Evolutionary conservation across 116 monocot species (phyloP).

Genomic region (Papilionanthe hybrid): DNA sequence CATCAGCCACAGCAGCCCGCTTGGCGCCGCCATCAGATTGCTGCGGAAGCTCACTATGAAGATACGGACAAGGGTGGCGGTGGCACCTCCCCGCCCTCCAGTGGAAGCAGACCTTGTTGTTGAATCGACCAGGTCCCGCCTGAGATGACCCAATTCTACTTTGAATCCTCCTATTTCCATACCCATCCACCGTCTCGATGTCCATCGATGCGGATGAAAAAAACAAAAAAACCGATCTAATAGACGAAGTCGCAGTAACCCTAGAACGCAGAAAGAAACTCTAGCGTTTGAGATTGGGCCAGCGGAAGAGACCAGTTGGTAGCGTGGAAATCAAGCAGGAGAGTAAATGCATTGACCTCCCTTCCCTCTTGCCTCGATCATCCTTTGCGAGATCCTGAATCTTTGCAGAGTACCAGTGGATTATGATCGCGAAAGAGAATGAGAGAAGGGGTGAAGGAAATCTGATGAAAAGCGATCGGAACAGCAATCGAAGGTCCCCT

Average conservation of each 20-base stretch:
- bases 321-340: not conserved
- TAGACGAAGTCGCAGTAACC: not conserved
- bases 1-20: slow-evolving; percentile 8
- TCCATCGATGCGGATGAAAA: slow-evolving; percentile 37
- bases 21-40: slow-evolving; percentile 11
- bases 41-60: slow-evolving; percentile 55
- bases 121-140: slow-evolving; percentile 7
- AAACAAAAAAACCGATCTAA: not conserved
- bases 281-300: not conserved
- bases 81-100: slow-evolving; percentile 81
- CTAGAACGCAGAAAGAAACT: slow-evolving; percentile 1
- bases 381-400: not conserved
- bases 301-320: not conserved
- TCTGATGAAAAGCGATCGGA: not conserved
- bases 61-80: slow-evolving; percentile 69
- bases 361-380: not conserved
- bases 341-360: not conserved
- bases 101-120: slow-evolving; percentile 61
- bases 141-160: slow-evolving; percentile 22
- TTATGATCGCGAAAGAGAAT: not conserved
- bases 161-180: slow-evolving; percentile 48
- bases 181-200: slow-evolving; percentile 38
- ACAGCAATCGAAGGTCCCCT: not conserved
- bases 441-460: not conserved
- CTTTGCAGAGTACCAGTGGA: not conserved